Conservation (phyloP, 179 eudicot species). For the Drosera spatulata region DNA sequence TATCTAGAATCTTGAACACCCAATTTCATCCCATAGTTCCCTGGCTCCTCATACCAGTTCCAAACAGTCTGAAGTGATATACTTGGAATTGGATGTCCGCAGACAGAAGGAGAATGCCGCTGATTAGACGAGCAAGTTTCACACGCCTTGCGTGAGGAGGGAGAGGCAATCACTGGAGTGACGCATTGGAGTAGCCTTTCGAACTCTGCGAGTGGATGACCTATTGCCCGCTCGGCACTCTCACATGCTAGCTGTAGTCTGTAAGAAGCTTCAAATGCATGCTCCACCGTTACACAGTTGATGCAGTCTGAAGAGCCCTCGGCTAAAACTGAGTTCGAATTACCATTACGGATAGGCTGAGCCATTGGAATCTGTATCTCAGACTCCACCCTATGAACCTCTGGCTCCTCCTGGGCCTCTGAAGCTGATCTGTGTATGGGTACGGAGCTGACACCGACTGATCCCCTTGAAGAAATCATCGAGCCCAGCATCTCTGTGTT, state of each 20-base stretch:
- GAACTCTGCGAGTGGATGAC: constrained; percentile 39
- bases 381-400: not conserved
- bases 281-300: constrained; percentile 4
- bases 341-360: no score
- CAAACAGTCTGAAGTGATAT: constrained; percentile 31
- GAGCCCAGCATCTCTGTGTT: no score
- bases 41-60: constrained; percentile 55
- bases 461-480: no score
- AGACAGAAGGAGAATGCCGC: constrained; percentile 1
- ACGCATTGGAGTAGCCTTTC: constrained; percentile 34
- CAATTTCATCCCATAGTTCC: constrained; percentile 44
- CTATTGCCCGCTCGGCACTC: constrained; percentile 24
- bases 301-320: no score
- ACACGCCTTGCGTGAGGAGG: constrained; percentile 6
- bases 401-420: not conserved
- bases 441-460: no score
- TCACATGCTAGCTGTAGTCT: constrained; percentile 30
- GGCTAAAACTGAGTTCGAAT: no score
- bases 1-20: constrained; percentile 20
- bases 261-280: constrained; percentile 9
- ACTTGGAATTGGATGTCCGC: constrained; percentile 20
- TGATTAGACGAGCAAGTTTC: constrained; percentile 10
- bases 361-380: no score
- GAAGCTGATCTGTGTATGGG: no score
- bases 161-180: constrained; percentile 23